A percentile compares a stretch with the other conserved stretches of the same genome.
These are phyloP conservation scores for Xylaria scruposa DNA, from an alignment of 495 filamentous ascomycete genomes.

Conservation along the genomic window DNA sequence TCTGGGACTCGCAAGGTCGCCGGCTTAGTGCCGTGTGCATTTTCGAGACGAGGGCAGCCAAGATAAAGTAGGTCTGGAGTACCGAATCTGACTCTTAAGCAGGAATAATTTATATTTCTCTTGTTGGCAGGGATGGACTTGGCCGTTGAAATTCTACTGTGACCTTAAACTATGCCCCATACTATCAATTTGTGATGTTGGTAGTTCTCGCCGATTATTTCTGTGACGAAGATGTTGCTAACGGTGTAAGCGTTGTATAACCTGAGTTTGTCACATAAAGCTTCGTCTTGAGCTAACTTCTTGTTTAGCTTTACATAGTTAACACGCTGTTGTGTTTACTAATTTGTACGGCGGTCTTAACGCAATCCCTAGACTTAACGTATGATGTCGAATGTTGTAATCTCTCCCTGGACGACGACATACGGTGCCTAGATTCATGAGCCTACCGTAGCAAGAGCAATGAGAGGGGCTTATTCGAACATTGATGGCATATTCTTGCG, in stretches of 20 bases:
- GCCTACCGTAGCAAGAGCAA: not conserved
- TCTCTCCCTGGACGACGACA: not conserved
- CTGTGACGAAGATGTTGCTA: not conserved
- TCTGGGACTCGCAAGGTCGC: slow-evolving; percentile 40
- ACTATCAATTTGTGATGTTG: not conserved
- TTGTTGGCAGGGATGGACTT: not conserved
- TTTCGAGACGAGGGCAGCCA: slow-evolving; percentile 32
- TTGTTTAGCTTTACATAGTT: too few species aligned
- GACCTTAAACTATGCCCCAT: not conserved
- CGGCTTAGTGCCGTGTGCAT: slow-evolving; percentile 34
- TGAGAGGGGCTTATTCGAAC: not conserved
- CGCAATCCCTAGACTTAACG: too few species aligned
- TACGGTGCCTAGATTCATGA: not conserved
- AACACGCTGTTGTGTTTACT: too few species aligned
- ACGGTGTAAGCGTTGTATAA: not conserved
- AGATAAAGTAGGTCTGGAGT: slow-evolving; percentile 3
- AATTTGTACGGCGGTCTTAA: too few species aligned
- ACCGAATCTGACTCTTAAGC: not conserved
- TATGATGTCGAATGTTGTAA: too few species aligned
- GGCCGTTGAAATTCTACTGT: not conserved
- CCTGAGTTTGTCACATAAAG: not conserved
- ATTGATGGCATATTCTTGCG: not conserved
- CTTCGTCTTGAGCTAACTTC: not conserved
- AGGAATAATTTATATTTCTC: not conserved
- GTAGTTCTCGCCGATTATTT: not conserved